These are phyloP conservation scores for Colletotrichum sp. DNA, from an alignment of 2,329 filamentous ascomycete species.

Conservation along the genomic window DNA sequence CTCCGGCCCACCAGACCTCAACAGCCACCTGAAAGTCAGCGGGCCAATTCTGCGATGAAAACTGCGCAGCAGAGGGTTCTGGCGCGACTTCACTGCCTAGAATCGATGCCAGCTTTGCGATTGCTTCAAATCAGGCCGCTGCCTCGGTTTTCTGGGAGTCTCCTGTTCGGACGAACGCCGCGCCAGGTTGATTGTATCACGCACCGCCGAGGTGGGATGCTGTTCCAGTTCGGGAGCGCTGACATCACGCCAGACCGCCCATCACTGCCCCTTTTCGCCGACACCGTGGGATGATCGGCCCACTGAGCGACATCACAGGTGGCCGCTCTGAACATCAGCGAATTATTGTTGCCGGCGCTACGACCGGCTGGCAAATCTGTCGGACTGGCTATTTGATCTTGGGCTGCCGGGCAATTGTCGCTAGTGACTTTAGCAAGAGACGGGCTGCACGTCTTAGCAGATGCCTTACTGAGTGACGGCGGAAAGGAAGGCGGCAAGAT, in stretches of 20 bases:
- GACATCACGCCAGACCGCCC: background rate
- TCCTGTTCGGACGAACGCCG: background rate
- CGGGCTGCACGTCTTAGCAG: background rate
- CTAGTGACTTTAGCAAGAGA: background rate
- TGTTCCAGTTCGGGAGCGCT: background rate
- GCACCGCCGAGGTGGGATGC: slow-evolving; percentile 2
- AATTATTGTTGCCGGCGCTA: background rate
- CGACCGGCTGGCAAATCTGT: background rate
- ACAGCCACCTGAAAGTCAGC: background rate
- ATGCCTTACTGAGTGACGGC: background rate
- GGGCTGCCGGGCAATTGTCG: background rate
- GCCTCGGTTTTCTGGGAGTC: background rate
- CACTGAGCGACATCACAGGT: background rate
- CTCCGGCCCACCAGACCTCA: background rate
- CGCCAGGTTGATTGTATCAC: background rate
- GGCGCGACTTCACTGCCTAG: background rate
- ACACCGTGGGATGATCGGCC: background rate
- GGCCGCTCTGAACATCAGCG: background rate
- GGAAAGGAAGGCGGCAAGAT: background rate
- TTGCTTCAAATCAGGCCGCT: background rate
- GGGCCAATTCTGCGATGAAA: background rate
- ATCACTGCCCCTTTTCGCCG: slow-evolving; percentile 6
- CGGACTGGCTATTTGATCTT: background rate
- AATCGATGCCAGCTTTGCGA: background rate
- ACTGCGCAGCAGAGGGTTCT: background rate